phyloP scores from a whole-genome alignment of 1,284 basidiomycete species.

The Wolfiporia cocos region DNA sequence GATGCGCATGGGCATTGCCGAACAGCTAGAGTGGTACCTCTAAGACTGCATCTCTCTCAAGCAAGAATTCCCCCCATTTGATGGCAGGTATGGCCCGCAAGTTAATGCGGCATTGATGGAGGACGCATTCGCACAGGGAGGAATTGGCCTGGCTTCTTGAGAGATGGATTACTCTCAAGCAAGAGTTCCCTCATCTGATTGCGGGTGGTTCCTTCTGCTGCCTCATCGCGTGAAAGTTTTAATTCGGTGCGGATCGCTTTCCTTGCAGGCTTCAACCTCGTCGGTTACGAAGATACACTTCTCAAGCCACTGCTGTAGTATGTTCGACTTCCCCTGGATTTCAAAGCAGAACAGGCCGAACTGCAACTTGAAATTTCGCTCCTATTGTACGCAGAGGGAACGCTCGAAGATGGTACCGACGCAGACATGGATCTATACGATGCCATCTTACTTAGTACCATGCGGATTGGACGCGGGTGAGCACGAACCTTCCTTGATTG shows the following conservation, averaged over 20 bases:
- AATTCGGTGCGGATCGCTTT: constrained; percentile 1
- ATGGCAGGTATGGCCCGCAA: no score
- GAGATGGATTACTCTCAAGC: no score
- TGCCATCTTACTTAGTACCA: constrained; percentile 70
- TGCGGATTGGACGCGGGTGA: constrained; percentile 75
- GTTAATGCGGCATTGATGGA: no score
- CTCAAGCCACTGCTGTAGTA: constrained; percentile 60
- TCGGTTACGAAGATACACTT: constrained; percentile 69
- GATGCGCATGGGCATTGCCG: constrained; percentile 48
- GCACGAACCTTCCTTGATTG: constrained; percentile 8
- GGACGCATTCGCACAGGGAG: no score
- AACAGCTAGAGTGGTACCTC: constrained; percentile 58
- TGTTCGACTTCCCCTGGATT: constrained; percentile 54
- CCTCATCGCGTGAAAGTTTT: neutral
- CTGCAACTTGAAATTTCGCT: constrained; percentile 65
- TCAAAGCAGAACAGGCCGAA: constrained; percentile 50
- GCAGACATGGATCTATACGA: constrained; percentile 76
- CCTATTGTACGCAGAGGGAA: constrained; percentile 77
- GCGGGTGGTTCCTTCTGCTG: constrained; percentile 36
- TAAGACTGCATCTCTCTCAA: constrained; percentile 72
- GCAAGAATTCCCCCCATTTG: no score
- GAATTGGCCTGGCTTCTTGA: no score
- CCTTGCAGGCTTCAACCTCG: constrained; percentile 67
- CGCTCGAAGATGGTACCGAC: constrained; percentile 63
- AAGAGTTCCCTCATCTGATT: constrained; percentile 70